A percentile compares a stretch with the other conserved stretches of the same genome.
These are phyloP conservation scores for Cyclotella cryptica DNA, from an alignment of 108 stramenopile genomes.

Conservation along the genomic window DNA sequence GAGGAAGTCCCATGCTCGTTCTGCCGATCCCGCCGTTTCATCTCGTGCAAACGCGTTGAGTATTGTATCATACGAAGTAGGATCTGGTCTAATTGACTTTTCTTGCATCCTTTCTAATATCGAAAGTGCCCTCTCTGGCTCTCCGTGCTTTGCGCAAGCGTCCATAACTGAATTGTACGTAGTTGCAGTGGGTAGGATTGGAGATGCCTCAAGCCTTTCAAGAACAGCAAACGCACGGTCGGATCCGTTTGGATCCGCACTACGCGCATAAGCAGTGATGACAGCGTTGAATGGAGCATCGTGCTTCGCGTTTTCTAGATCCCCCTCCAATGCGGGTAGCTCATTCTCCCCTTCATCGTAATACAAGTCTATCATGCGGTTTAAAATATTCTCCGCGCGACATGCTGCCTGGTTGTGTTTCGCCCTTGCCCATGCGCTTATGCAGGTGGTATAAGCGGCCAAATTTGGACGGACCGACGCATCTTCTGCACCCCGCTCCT, in stretches of 20 bases:
- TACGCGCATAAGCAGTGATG: constrained; percentile 62
- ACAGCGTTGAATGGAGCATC: constrained; percentile 61
- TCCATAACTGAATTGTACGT: constrained; percentile 57
- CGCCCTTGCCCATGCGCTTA: constrained; percentile 40
- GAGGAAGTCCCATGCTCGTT: constrained; percentile 46
- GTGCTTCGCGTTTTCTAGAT: constrained; percentile 48
- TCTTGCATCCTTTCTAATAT: constrained; percentile 47
- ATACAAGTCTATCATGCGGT: constrained; percentile 56
- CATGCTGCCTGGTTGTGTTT: constrained; percentile 36
- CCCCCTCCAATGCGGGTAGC: constrained; percentile 34
- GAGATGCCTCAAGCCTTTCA: constrained; percentile 40
- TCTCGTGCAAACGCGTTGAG: constrained; percentile 46
- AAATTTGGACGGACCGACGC: constrained; percentile 42
- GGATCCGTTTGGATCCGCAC: constrained; percentile 31
- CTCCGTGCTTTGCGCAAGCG: constrained; percentile 55
- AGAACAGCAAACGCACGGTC: constrained; percentile 55
- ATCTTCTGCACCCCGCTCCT: constrained; percentile 30
- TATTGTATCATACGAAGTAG: constrained; percentile 48
- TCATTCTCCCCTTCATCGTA: constrained; percentile 17
- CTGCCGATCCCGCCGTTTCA: constrained; percentile 34
- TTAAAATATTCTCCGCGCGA: constrained; percentile 50
- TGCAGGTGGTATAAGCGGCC: constrained; percentile 38
- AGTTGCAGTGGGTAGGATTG: constrained; percentile 31
- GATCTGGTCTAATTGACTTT: constrained; percentile 24
- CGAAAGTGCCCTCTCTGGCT: constrained; percentile 38